A percentile compares a stretch with the other conserved stretches of the same genome.
Evolutionary conservation across 2,329 filamentous ascomycete species (phyloP).

Genomic region (Xylaria sp.): DNA sequence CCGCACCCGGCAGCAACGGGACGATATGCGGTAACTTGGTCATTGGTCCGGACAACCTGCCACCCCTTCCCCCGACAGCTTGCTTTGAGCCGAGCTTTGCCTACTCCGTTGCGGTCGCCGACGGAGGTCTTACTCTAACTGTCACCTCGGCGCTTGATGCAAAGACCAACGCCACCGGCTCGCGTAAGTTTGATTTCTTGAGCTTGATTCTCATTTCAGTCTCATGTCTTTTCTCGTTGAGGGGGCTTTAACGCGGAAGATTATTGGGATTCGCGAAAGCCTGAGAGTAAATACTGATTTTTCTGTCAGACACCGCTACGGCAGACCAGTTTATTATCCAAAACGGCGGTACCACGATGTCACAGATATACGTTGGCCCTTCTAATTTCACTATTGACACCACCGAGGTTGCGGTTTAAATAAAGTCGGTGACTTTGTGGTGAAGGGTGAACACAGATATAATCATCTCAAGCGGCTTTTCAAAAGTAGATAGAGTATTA

Average conservation of each 20-base stretch:
- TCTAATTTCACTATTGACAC: constrained; percentile 23
- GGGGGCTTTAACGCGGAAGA: background rate
- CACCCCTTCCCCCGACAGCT: constrained; percentile 16
- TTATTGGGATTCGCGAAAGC: no score
- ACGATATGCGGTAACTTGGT: constrained; percentile 31
- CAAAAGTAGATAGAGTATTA: constrained; percentile 1
- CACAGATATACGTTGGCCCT: constrained; percentile 29
- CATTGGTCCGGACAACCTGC: constrained; percentile 28
- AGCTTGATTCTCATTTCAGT: background rate
- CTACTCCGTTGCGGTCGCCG: constrained; percentile 25
- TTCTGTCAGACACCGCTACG: constrained; percentile 17
- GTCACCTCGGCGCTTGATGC: constrained; percentile 30
- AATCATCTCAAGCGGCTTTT: background rate
- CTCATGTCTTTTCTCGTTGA: background rate
- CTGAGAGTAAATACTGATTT: no score
- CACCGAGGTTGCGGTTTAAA: constrained; percentile 22
- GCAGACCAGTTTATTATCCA: constrained; percentile 23
- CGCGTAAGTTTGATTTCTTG: constrained; percentile 28
- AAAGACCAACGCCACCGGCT: constrained; percentile 28
- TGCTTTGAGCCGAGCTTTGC: constrained; percentile 25
- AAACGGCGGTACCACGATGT: constrained; percentile 15
- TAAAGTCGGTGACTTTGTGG: background rate
- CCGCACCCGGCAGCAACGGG: constrained; percentile 25
- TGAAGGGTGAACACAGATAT: background rate
- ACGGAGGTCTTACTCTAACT: constrained; percentile 27